Conservation (phyloP, 1,284 basidiomycete species). For the Polyporus tsugae region DNA sequence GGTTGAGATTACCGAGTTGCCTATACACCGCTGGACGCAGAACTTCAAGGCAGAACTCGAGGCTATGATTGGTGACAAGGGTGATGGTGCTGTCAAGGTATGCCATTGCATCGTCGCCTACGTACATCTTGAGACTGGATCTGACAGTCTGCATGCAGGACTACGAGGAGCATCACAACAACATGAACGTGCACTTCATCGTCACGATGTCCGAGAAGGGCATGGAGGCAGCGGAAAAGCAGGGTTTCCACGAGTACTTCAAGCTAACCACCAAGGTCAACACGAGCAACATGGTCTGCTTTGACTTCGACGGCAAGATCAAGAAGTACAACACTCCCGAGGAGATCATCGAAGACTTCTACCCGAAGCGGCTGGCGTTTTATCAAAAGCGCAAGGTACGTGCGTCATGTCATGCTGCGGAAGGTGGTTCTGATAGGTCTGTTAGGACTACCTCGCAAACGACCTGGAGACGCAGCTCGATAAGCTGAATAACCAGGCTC, state of each 20-base stretch:
- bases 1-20: conserved; percentile 95
- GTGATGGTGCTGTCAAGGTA: conserved; percentile 73
- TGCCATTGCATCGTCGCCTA: background rate
- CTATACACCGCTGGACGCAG: conserved; percentile 96
- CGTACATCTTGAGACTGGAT: background rate
- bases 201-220: conserved; percentile 85
- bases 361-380: conserved; percentile 86
- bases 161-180: conserved; percentile 96
- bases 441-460: conserved; percentile 85
- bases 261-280: conserved; percentile 86
- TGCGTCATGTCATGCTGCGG: conserved; percentile 6
- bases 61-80: conserved; percentile 78
- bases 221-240: conserved; percentile 87
- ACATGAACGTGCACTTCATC: conserved; percentile 91
- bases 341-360: conserved; percentile 95
- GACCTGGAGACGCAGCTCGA: conserved; percentile 89
- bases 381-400: conserved; percentile 95
- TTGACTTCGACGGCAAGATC: conserved; percentile 96
- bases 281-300: conserved; percentile 98
- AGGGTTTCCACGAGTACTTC: conserved; percentile 93
- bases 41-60: conserved; percentile 94
- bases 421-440: background rate
- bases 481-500: conserved; percentile 92
- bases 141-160: conserved; percentile 60
- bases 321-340: conserved; percentile 93